Percentiles rank a stretch among this genome's conserved stretches.
phyloP scores from a whole-genome alignment of 192 early-diverging fungal species.

The Spizellomyces punctatus region DNA sequence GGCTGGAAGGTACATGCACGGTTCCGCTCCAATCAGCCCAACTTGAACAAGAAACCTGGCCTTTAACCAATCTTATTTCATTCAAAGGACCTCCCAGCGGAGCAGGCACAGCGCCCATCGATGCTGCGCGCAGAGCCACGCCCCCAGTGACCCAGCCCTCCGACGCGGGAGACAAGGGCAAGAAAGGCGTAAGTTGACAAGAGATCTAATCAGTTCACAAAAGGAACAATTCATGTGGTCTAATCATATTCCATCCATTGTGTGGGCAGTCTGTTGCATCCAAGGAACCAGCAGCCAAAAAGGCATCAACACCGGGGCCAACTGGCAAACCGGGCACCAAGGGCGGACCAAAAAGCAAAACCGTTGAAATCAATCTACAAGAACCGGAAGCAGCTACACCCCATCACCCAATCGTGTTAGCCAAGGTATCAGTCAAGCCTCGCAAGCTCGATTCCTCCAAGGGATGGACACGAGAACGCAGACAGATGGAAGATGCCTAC shows the following conservation, averaged over 20 bases:
- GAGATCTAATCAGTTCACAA: too few species aligned
- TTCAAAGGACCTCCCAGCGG: neutral
- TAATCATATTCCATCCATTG: too few species aligned
- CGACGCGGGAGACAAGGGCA: neutral
- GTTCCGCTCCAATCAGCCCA: neutral
- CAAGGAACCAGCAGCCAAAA: slow-evolving; percentile 19
- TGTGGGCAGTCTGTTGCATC: neutral
- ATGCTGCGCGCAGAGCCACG: slow-evolving; percentile 11
- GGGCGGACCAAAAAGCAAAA: slow-evolving; percentile 9
- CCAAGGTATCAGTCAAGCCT: slow-evolving; percentile 11
- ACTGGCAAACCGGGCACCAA: slow-evolving; percentile 4
- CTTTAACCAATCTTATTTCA: neutral
- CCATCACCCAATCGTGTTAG: slow-evolving; percentile 13
- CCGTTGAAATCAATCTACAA: neutral
- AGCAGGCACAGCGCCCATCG: slow-evolving; percentile 2
- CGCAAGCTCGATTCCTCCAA: slow-evolving; percentile 32
- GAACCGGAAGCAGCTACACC: neutral
- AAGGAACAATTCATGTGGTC: too few species aligned
- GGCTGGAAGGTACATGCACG: neutral
- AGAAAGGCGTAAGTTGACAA: slow-evolving; percentile 7
- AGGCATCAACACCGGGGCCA: slow-evolving; percentile 5
- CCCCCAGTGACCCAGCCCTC: slow-evolving; percentile 10
- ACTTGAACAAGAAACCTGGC: neutral
- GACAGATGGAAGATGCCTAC: slow-evolving; percentile 19
- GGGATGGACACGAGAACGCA: slow-evolving; percentile 26